Evolutionary conservation across 2,329 filamentous ascomycete genomes (phyloP).

Genomic region (Chaetomium sp.): DNA sequence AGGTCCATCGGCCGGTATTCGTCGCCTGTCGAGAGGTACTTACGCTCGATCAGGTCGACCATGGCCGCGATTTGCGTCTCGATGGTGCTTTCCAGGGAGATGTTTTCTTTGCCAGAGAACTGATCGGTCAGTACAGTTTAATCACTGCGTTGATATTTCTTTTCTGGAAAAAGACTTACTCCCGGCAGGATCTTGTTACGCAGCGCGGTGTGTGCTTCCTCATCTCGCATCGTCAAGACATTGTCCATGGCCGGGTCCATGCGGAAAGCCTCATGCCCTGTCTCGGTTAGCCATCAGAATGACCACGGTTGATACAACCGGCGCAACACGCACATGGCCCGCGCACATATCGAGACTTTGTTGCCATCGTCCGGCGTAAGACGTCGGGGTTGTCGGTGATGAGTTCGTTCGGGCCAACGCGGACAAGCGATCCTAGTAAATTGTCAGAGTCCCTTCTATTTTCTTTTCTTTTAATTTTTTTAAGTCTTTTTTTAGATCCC

Average conservation of each 20-base stretch:
- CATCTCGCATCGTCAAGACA: not conserved
- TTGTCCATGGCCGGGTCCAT: not conserved
- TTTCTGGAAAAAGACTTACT: not conserved
- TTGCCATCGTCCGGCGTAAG: constrained; percentile 19
- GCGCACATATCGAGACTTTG: constrained; percentile 19
- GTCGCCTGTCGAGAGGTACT: constrained; percentile 34
- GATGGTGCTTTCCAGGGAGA: not conserved
- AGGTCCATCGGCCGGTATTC: constrained; percentile 41
- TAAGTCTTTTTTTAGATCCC: no score
- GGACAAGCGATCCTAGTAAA: constrained; percentile 16
- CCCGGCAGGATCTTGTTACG: not conserved
- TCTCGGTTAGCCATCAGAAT: constrained; percentile 36
- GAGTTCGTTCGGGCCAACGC: constrained; percentile 29
- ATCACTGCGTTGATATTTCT: not conserved
- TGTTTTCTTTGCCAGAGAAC: not conserved
- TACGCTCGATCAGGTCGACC: constrained; percentile 38
- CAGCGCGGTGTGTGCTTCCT: not conserved
- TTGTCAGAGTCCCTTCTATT: not conserved
- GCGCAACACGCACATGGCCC: constrained; percentile 36
- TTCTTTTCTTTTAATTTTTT: not conserved
- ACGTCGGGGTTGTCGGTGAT: constrained; percentile 25
- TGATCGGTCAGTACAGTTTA: not conserved
- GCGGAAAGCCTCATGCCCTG: not conserved
- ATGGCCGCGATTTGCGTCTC: not conserved
- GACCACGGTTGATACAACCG: constrained; percentile 40